Evolutionary conservation across 371 early-diverging fungal genomes (phyloP), one percentile per base, ranked within the genome.

Genomic region (Cokeromyces recurvatus): DNA sequence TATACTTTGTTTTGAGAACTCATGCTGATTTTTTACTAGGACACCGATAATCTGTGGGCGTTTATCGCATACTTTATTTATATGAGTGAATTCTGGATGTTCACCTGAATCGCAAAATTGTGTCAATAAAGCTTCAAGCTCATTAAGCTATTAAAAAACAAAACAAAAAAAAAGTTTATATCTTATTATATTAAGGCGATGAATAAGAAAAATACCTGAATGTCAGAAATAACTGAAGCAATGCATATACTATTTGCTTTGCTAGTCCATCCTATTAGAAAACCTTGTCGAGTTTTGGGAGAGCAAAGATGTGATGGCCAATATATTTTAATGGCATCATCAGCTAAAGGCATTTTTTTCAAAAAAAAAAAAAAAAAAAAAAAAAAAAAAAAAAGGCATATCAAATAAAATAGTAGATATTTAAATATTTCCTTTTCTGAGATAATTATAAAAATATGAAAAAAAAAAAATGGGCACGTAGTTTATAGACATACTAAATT

Each of bases 221-320:
- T 31, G 35, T 53, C 58, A 8, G 51, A 35, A 14, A 70, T 54
- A 31, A 68, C 46, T 2, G 74, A 64, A 14, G 74, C 71, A 23
- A 74, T 55, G 37, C 74, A 74, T 16, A 65, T 24, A 3, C 60
- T 59, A 2, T 32, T 48, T 17, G 53, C 41, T 1, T 48, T 43
- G 20, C 58, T 70, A 38, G 53, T 49, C 74, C 74, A 74, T 8
- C 74, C 74, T 27, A 74, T 60, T 3, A 74, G 31, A 49, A 53
- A 74, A 1, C 74, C 71, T 24, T 40, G 39, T 12, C 43, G 53
- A 34, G 27, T 46, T 25, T 55, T 46, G 6, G 64, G 64, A 38
- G 66, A 54, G 37, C 62, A 66, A 16, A 68, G 51, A 42, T 70
- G 74, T n/a, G 68, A 65, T 27, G 74, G 74, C 74, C 74, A 74